Conservation (phyloP, 768 basidiomycete species). For the Melanogaster broomeanus region DNA sequence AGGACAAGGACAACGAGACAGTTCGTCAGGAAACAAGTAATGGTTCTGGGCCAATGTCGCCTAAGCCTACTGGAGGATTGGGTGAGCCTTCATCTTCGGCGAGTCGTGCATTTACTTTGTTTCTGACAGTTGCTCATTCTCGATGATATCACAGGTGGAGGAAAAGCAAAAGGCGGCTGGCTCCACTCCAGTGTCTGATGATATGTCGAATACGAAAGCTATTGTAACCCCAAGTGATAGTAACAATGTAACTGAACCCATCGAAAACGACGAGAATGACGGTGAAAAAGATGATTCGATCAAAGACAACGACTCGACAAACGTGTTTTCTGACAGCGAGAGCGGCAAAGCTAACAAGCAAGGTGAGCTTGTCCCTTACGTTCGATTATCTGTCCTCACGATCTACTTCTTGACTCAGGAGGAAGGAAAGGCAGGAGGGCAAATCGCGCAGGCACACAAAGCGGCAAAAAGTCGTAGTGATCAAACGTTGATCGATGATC, state of each 20-base stretch:
- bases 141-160: conserved; percentile 18
- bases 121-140: conserved; percentile 34
- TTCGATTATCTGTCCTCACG: background rate
- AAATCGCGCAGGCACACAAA: background rate
- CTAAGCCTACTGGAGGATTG: conserved; percentile 15
- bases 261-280: conserved; percentile 22
- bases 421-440: background rate
- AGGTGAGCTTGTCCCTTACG: no score
- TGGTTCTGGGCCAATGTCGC: background rate
- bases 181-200: conserved; percentile 3
- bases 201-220: conserved; percentile 18
- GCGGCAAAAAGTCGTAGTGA: background rate
- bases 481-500: background rate
- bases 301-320: conserved; percentile 23
- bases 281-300: conserved; percentile 26
- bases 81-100: conserved; percentile 36
- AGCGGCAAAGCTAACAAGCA: background rate
- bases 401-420: conserved; percentile 14
- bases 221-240: conserved; percentile 30
- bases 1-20: conserved; percentile 8
- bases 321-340: conserved; percentile 7
- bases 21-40: background rate
- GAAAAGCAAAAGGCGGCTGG: background rate
- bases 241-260: conserved; percentile 23
- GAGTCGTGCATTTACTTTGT: conserved; percentile 18